phyloP scores from a whole-genome alignment of 805 yeast species.

The Saccharomycopsis fodiens region DNA sequence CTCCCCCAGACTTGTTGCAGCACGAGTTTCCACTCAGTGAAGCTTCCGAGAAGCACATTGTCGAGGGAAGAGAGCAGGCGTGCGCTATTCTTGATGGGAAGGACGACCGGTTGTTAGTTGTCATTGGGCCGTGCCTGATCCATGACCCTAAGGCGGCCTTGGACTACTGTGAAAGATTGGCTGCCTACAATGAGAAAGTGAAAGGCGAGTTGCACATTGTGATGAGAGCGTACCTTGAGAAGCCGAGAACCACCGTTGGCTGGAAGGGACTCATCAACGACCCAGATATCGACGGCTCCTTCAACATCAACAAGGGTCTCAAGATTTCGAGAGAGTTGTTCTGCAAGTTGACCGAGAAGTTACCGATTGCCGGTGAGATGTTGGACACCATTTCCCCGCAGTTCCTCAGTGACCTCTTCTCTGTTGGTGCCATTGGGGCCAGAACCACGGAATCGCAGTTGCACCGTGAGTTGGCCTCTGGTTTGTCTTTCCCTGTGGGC shows the following conservation, averaged over 20 bases:
- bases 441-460: constrained; percentile 98
- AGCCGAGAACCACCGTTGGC: constrained; percentile 98
- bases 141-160: constrained; percentile 87
- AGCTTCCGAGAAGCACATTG: constrained; percentile 52
- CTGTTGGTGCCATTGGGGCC: constrained; percentile 98
- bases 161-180: constrained; percentile 73
- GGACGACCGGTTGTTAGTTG: constrained; percentile 78
- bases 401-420: constrained; percentile 80
- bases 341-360: constrained; percentile 70
- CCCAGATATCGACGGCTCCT: constrained; percentile 88
- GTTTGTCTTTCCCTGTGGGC: constrained; percentile 97
- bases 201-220: constrained; percentile 71
- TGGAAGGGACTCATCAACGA: constrained; percentile 98
- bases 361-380: constrained; percentile 97
- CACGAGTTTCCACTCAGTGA: constrained; percentile 68
- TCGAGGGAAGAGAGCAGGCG: constrained; percentile 72
- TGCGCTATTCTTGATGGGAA: constrained; percentile 62
- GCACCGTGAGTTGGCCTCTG: constrained; percentile 96
- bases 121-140: constrained; percentile 96
- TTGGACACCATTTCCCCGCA: constrained; percentile 97
- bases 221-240: constrained; percentile 97
- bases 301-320: constrained; percentile 91
- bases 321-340: constrained; percentile 80
- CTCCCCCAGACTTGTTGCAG: constrained; percentile 87
- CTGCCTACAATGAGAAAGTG: constrained; percentile 60